Evolutionary conservation across 2,329 filamentous ascomycete genomes (phyloP).

Genomic region (Ciborinia camelliae): DNA sequence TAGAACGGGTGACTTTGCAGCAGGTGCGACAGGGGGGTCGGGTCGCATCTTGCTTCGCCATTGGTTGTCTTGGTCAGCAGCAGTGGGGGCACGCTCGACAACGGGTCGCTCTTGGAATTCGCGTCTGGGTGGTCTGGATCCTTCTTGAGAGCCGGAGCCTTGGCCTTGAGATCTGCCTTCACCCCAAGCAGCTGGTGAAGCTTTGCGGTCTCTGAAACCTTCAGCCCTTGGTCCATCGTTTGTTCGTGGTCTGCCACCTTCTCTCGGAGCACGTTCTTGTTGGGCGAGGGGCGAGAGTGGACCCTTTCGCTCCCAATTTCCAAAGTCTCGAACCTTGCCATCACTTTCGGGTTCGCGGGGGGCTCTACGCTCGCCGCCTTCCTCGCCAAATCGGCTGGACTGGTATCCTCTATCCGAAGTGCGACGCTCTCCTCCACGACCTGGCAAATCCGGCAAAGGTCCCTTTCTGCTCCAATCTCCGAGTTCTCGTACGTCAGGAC

Average conservation of each 20-base stretch:
- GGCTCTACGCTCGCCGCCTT: constrained; percentile 68
- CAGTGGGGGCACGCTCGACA: constrained; percentile 70
- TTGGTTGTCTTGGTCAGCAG: constrained; percentile 87
- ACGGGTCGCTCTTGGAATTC: constrained; percentile 69
- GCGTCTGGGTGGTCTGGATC: constrained; percentile 74
- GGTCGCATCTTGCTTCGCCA: constrained; percentile 92
- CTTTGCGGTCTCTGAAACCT: constrained; percentile 58
- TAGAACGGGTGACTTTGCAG: constrained; percentile 57
- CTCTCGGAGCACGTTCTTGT: constrained; percentile 52
- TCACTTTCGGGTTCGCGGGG: constrained; percentile 65
- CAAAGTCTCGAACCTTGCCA: constrained; percentile 74
- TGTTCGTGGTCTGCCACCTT: constrained; percentile 55
- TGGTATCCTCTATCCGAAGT: constrained; percentile 49
- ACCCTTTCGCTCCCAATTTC: constrained; percentile 93
- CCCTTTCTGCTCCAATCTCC: constrained; percentile 92
- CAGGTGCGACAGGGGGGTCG: constrained; percentile 48
- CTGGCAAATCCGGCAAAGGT: constrained; percentile 72
- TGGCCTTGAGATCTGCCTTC: constrained; percentile 51
- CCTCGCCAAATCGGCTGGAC: constrained; percentile 35
- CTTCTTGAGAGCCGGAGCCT: constrained; percentile 56
- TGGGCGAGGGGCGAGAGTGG: constrained; percentile 72
- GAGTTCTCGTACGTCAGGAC: constrained; percentile 72
- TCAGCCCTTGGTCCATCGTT: constrained; percentile 59
- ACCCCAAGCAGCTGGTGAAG: constrained; percentile 74
- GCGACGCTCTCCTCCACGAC: constrained; percentile 47